Percentiles rank a stretch among this genome's conserved stretches.
Evolutionary conservation across 352 stramenopile genomes (phyloP).

Genomic region (Pythium phragmitis): DNA sequence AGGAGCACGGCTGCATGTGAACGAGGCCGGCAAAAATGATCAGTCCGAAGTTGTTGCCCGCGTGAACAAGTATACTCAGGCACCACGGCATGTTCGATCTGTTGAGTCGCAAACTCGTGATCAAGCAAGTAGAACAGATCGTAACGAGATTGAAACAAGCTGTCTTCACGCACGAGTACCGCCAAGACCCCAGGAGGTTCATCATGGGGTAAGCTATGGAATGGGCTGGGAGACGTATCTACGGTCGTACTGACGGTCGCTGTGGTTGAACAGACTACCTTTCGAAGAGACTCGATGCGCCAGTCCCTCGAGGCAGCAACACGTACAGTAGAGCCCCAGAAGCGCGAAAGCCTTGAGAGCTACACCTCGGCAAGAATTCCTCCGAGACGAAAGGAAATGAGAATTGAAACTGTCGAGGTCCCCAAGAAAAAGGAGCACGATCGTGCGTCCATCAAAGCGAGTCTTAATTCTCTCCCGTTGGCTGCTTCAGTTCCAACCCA

Average conservation of each 20-base stretch:
- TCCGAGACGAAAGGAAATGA: not conserved
- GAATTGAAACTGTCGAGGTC: not conserved
- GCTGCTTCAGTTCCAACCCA: conserved; percentile 19
- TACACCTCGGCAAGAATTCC: not conserved
- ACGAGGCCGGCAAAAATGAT: not conserved
- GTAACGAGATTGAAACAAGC: not conserved
- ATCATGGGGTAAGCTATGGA: not conserved
- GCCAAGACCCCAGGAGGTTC: conserved; percentile 4
- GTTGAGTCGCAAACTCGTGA: not conserved
- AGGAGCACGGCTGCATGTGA: not conserved
- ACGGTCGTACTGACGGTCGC: not conserved
- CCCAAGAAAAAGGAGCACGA: not conserved
- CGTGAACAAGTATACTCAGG: not conserved
- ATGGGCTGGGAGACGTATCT: not conserved
- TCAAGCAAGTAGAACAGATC: not conserved
- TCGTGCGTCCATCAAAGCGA: not conserved
- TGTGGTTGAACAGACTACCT: not conserved
- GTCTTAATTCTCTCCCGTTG: conserved; percentile 5
- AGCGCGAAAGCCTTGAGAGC: not conserved
- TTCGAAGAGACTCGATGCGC: not conserved
- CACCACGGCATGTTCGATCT: not conserved
- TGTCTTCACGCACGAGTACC: not conserved
- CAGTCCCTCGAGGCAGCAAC: conserved; percentile 5
- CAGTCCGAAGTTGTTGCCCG: not conserved
- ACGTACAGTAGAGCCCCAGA: not conserved